Percentiles rank a stretch among this genome's conserved stretches.
Evolutionary conservation across 306 rosid species (phyloP).

Genomic region (Medicago lupulina): DNA sequence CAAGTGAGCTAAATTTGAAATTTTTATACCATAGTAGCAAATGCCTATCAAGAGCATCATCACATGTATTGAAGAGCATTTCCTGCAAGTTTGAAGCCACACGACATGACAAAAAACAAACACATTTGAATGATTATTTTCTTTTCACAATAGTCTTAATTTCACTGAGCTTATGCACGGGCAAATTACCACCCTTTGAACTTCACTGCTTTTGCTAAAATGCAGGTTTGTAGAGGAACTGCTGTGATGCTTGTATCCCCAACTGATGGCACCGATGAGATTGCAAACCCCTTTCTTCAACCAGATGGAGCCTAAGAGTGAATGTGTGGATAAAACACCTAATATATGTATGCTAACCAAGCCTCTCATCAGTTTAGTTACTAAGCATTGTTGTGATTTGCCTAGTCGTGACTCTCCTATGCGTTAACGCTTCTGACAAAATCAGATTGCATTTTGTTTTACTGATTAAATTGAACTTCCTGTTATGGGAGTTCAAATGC

Average conservation of each 20-base stretch:
- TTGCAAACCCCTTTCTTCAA: slow-evolving; percentile 87
- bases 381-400: slow-evolving; percentile 15
- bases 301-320: slow-evolving; percentile 71
- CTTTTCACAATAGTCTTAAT: neutral
- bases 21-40: neutral
- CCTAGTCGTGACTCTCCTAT: slow-evolving; percentile 6
- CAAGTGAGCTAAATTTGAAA: neutral
- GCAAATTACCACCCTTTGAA: neutral
- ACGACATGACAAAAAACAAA: too few relatives aligned
- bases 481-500: slow-evolving; percentile 1
- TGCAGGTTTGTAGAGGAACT: slow-evolving; percentile 98
- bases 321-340: neutral
- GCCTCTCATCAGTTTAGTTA: slow-evolving; percentile 5
- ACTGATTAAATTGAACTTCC: slow-evolving; percentile 14
- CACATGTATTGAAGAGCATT: neutral
- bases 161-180: neutral
- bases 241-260: slow-evolving; percentile 97
- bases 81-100: too few relatives aligned
- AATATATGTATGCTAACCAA: slow-evolving; percentile 20
- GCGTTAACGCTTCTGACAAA: neutral
- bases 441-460: slow-evolving; percentile 1
- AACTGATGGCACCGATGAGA: slow-evolving; percentile 94
- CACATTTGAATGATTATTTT: neutral
- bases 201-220: slow-evolving; percentile 1
- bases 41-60: neutral